Base-by-base conservation (phyloP, 352 stramenopile species). In the Phytophthora idaei region DNA sequence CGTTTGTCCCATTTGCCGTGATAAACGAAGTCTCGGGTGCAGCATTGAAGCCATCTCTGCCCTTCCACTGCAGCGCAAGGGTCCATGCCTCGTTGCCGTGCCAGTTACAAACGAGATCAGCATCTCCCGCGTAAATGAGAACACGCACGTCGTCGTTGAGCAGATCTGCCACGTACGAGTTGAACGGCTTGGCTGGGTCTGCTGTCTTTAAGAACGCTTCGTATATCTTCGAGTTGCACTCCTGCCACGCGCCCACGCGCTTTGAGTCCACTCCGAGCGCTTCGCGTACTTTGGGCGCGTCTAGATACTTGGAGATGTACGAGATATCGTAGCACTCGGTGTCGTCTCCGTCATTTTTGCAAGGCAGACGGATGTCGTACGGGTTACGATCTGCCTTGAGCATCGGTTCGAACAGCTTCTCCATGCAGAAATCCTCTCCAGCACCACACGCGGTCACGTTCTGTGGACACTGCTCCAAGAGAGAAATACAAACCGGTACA, bases 91-190 rank as follows among this genome's bases (percentile, higher is more conserved):
- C 59, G 68, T 98, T 98, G 21, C 96, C 97, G 34, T 98, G 67
- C 81, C 97, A 99, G 67, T 99, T 99, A 78, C 92, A 98, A 52
- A 98, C 94, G 60, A 98, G 80, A 58, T 90, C 81, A 27, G 93
- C 81, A 72, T 99, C 97, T 44, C 97, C 97, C 10, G 92, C 90
- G 81, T 99, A 99, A 49, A 99, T 93, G 11, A 99, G 78, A 6
- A 98, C 93, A 4, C 82, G 83, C 4, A 90, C 60, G 14, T 48
- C 64, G 21, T 69, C 77, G 34, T 90, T 57, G 15, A 99, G 74
- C 53, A 99, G 64, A 34, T 97, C 87, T 0, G 82, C 78, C 9
- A 98, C 72, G 50, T 90, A 90, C 8, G 73, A 52, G 29, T 86
- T 79, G 66, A 95, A 98, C 17, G 94, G 78, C 62, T 96, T 93